These are phyloP conservation scores for Thelonectria blattea DNA, from an alignment of 2,329 filamentous ascomycete species.

Conservation along the genomic window DNA sequence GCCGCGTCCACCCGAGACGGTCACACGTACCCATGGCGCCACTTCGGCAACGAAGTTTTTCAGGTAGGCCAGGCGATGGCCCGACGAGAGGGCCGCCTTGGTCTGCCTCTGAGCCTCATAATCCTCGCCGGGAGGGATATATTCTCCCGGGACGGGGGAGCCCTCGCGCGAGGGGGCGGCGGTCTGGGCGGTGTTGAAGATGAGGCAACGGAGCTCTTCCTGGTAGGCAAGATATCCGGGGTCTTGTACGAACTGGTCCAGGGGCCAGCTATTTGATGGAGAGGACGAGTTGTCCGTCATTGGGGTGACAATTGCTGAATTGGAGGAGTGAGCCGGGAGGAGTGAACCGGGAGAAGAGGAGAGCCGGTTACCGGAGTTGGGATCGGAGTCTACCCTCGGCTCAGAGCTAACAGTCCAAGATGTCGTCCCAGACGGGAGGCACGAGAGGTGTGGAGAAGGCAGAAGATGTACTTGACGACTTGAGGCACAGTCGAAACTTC, in stretches of 20 bases:
- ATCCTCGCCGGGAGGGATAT: conserved; percentile 29
- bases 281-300: conserved; percentile 35
- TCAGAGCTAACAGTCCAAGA: neutral
- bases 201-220: conserved; percentile 53
- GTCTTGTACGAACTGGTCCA: conserved; percentile 46
- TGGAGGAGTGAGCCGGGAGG: neutral
- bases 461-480: neutral
- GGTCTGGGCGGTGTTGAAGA: conserved; percentile 54
- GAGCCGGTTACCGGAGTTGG: neutral
- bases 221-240: conserved; percentile 53
- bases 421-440: neutral
- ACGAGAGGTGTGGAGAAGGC: neutral
- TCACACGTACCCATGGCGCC: conserved; percentile 53
- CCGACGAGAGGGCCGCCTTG: conserved; percentile 40
- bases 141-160: conserved; percentile 40
- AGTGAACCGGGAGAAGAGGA: neutral
- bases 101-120: conserved; percentile 32
- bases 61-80: conserved; percentile 47
- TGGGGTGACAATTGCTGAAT: conserved; percentile 1
- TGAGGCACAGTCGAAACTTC: neutral
- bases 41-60: conserved; percentile 60
- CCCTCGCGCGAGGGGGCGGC: conserved; percentile 48
- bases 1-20: conserved; percentile 10
- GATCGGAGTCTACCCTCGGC: neutral
- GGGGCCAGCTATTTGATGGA: conserved; percentile 40